Conservation (phyloP, 768 basidiomycete species). For the Tulasnella sp. region DNA sequence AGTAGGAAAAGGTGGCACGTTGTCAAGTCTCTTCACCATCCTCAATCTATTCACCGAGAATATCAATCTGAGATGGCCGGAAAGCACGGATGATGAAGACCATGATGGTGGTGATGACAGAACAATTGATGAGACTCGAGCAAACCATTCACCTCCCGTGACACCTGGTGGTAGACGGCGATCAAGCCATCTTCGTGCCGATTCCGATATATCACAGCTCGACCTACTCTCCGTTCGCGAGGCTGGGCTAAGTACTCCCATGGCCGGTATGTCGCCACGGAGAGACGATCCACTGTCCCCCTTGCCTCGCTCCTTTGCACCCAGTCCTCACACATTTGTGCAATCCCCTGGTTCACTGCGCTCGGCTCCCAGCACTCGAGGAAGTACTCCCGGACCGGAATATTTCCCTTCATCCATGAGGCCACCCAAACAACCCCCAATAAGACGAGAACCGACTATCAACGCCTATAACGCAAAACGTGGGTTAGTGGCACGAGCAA, state of each 20-base stretch:
- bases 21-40: constrained; percentile 94
- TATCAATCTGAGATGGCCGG: constrained; percentile 84
- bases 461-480: constrained; percentile 19
- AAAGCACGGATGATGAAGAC: constrained; percentile 26
- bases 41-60: constrained; percentile 93
- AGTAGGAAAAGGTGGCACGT: constrained; percentile 87
- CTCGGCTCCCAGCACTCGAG: neutral
- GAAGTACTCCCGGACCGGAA: constrained; percentile 10
- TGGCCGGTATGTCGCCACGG: neutral
- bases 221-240: constrained; percentile 34
- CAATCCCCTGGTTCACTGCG: no score
- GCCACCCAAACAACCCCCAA: constrained; percentile 14
- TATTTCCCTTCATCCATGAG: constrained; percentile 18
- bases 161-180: no score
- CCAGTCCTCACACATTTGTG: no score
- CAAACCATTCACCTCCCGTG: neutral
- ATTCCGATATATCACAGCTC: constrained; percentile 54
- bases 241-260: neutral
- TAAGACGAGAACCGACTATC: neutral
- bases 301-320: neutral
- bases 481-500: constrained; percentile 82
- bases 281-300: neutral
- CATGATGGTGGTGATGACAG: constrained; percentile 11
- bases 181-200: constrained; percentile 18
- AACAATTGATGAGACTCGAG: neutral